phyloP scores from a whole-genome alignment of 1,284 basidiomycete species.

The Melanopsichium pennsylvanicum region DNA sequence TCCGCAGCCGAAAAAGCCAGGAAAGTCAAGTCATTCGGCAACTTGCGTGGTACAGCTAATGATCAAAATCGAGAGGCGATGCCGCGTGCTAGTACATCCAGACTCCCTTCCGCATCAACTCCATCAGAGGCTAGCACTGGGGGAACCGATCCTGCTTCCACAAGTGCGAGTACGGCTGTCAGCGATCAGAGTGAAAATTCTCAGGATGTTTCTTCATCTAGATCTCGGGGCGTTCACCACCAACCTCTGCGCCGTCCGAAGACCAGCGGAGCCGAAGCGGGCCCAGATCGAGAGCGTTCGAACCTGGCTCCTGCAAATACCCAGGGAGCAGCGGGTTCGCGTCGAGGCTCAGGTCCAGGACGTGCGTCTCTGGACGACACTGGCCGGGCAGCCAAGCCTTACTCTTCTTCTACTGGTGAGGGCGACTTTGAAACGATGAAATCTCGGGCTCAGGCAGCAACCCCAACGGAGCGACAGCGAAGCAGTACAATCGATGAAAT shows the following conservation, averaged over 20 bases:
- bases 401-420: conserved; percentile 15
- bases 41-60: conserved; percentile 13
- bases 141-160: neutral
- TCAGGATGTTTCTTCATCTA: neutral
- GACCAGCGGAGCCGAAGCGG: conserved; percentile 29
- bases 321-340: neutral
- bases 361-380: conserved; percentile 33
- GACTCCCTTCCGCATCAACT: conserved; percentile 11
- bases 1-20: conserved; percentile 26
- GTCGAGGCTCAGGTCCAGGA: conserved; percentile 1
- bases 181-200: neutral
- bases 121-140: neutral
- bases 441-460: conserved; percentile 3
- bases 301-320: neutral
- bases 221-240: conserved; percentile 13
- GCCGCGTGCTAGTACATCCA: conserved; percentile 32
- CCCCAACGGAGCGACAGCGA: conserved; percentile 9
- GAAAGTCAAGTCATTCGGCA: conserved; percentile 35
- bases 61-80: conserved; percentile 11
- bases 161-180: neutral
- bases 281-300: conserved; percentile 9
- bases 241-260: conserved; percentile 29
- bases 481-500: neutral
- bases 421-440: conserved; percentile 15
- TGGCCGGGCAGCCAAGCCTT: conserved; percentile 8